Conservation (phyloP, 371 early-diverging fungal species). For the Mucor mucedo region DNA sequence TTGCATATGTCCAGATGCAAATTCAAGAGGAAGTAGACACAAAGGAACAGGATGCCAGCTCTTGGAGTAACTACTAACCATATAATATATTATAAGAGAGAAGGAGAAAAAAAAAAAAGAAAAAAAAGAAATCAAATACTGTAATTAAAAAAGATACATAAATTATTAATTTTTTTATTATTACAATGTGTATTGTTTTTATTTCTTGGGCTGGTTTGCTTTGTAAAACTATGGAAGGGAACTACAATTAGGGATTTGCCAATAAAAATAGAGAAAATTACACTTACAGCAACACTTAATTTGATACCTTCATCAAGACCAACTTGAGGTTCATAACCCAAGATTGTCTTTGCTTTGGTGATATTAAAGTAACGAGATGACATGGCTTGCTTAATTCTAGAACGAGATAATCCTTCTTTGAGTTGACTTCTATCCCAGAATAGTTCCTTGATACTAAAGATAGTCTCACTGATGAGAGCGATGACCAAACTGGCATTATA, state of each 20-base stretch:
- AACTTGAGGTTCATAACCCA: constrained; percentile 81
- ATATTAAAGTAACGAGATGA: constrained; percentile 84
- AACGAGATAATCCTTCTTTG: constrained; percentile 64
- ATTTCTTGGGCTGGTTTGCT: constrained; percentile 2
- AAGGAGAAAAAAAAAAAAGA: constrained; percentile 1
- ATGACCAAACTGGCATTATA: constrained; percentile 52
- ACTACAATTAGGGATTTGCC: background rate
- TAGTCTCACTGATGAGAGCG: constrained; percentile 56
- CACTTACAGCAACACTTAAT: constrained; percentile 47
- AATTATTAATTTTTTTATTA: too few species aligned
- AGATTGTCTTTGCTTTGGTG: constrained; percentile 73
- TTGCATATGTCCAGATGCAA: constrained; percentile 78
- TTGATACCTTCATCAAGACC: constrained; percentile 76
- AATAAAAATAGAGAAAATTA: background rate
- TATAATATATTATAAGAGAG: background rate
- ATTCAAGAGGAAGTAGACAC: constrained; percentile 68
- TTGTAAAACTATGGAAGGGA: constrained; percentile 6
- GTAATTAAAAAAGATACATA: background rate
- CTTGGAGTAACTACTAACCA: constrained; percentile 37
- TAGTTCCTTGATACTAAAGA: constrained; percentile 52
- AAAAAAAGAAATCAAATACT: background rate
- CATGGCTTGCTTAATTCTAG: constrained; percentile 73
- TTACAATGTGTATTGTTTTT: background rate
- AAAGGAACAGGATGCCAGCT: constrained; percentile 45
- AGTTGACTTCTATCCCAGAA: constrained; percentile 52